Base-by-base conservation (phyloP, 2,329 filamentous ascomycete species). In the Sporothrix protearum region DNA sequence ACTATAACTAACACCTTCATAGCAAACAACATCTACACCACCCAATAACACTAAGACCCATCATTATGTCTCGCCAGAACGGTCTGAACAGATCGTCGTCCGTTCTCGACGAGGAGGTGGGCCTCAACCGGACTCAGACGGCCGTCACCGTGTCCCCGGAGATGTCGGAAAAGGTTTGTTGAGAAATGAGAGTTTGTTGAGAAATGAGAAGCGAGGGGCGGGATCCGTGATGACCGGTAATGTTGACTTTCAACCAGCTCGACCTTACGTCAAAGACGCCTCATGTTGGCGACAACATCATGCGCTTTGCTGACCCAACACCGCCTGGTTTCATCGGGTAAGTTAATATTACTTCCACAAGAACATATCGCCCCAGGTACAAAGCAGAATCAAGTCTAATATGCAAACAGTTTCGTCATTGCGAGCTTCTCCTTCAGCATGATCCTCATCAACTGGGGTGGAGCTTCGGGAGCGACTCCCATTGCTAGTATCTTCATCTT, bases 401-500 rank as follows among this genome's bases (percentile, higher is more conserved):
- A 36, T 22, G 14, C 19, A 9, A 9, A 2, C 33, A 71, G 71
- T 9, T 71, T 71, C 55, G 47, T 68, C 47, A 69, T 71, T 10
- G 71, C 71, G 7, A 36, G 66, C 16, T 71, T 69, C 57, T 71
- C 71, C 16, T 71, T 71, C 25, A 68, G 63, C 5, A 71, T 71
- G 71, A 69, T 71, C 9, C 66, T 71, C 2, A 71, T 71, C 66
- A 66, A 57, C 45, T 71, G 71, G 71, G 71, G 71, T n/a, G 71
- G 66, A 12, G 16, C 71, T 19, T 69, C 71, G 16, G 70, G 71
- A 19, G 71, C 45, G 19, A 63, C 66, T 7, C 71, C 71, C 8
- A 71, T 71, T 28, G 66, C 16, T 12, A 66, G 71, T 19, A 71
- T 71, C 36, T 71, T 71, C 55, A 69, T 71, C 47, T 71, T 78